These are phyloP conservation scores for Berkeleyomyces rouxiae DNA, from an alignment of 2,329 filamentous ascomycete species.

Conservation along the genomic window DNA sequence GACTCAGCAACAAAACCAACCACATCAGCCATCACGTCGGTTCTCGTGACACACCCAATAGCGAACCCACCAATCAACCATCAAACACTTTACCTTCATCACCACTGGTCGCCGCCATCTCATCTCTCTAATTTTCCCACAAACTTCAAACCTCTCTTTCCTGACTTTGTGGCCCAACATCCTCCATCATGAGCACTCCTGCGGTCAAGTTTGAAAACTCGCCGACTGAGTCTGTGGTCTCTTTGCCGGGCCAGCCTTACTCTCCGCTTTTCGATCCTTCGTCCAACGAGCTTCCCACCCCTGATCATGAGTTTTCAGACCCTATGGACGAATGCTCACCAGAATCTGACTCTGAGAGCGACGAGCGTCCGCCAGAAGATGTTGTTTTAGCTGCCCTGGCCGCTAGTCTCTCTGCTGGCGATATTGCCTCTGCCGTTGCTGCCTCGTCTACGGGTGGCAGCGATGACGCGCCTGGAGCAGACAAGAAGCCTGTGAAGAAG, in stretches of 20 bases:
- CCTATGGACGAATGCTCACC: constrained; percentile 35
- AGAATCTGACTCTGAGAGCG: constrained; percentile 22
- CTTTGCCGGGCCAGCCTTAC: constrained; percentile 32
- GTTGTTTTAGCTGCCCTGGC: constrained; percentile 17
- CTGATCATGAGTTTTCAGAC: constrained; percentile 23
- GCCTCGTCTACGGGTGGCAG: constrained; percentile 14
- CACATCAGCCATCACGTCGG: not conserved
- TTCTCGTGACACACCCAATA: not conserved
- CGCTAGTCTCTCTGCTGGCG: constrained; percentile 6
- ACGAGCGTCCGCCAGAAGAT: constrained; percentile 15
- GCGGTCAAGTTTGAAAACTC: constrained; percentile 36
- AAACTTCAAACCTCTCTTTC: not conserved
- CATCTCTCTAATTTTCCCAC: not conserved
- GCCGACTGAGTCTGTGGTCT: constrained; percentile 37
- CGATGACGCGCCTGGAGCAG: constrained; percentile 19
- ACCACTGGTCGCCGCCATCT: too few relatives aligned
- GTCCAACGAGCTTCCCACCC: constrained; percentile 19
- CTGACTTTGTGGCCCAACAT: not conserved
- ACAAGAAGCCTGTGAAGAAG: constrained; percentile 75
- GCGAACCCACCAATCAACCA: not conserved
- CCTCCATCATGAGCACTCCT: constrained; percentile 20
- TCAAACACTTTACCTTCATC: too few relatives aligned
- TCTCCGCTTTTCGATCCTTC: constrained; percentile 29
- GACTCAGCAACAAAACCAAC: constrained; percentile 11
- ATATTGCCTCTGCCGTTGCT: constrained; percentile 12